Percentiles rank a stretch among this genome's conserved stretches.
phyloP scores from a whole-genome alignment of 2,329 filamentous ascomycete genomes.

The Colletotrichum tofieldiae region DNA sequence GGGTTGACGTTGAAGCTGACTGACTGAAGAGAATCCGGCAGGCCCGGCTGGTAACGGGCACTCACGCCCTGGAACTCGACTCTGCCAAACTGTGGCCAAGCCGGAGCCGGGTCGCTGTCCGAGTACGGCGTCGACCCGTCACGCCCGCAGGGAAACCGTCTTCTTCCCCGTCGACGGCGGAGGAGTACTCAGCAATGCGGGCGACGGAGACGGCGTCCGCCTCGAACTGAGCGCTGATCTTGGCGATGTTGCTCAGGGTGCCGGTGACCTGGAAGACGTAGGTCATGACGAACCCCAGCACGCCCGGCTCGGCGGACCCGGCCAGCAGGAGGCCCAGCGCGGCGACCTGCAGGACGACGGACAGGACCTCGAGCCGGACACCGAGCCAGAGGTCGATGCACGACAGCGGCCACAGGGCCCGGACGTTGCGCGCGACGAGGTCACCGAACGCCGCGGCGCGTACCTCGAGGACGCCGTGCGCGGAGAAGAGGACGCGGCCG shows the following conservation, averaged over 20 bases:
- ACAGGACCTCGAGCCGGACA: constrained; percentile 27
- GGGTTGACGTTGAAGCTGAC: constrained; percentile 40
- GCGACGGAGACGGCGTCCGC: constrained; percentile 49
- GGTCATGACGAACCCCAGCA: constrained; percentile 37
- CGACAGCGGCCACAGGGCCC: constrained; percentile 1
- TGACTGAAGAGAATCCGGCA: constrained; percentile 46
- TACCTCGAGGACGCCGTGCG: constrained; percentile 9
- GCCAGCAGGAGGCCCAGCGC: not conserved
- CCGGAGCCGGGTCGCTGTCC: constrained; percentile 6
- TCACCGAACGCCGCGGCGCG: not conserved
- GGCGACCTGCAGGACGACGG: constrained; percentile 14
- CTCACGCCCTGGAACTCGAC: constrained; percentile 42
- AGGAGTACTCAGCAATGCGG: constrained; percentile 49
- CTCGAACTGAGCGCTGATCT: constrained; percentile 46
- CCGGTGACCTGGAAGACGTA: constrained; percentile 33
- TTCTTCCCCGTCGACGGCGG: constrained; percentile 42
- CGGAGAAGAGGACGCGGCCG: constrained; percentile 13
- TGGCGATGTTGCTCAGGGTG: constrained; percentile 19
- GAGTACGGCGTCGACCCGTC: constrained; percentile 40
- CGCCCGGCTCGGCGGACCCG: constrained; percentile 6
- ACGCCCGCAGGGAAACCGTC: too few species aligned
- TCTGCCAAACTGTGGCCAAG: constrained; percentile 50
- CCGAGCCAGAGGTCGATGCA: constrained; percentile 28
- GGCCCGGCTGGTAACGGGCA: constrained; percentile 47
- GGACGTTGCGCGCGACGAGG: constrained; percentile 10